Percentiles rank a stretch among this genome's conserved stretches.
Evolutionary conservation across 352 stramenopile genomes (phyloP).

Genomic region (Phytophthora lateralis): DNA sequence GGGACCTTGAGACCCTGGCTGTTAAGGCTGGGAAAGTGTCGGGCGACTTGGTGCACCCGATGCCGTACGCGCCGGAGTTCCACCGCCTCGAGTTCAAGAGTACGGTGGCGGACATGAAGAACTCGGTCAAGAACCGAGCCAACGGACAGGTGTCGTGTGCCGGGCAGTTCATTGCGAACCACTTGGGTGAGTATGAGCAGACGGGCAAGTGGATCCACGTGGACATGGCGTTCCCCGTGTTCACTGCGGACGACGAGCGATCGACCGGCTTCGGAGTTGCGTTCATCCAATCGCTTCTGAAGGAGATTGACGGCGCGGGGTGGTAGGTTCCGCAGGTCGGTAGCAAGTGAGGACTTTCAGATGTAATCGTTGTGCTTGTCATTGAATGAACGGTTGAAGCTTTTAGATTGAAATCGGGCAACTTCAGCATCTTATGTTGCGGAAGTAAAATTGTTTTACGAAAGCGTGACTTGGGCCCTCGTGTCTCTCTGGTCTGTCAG

Average conservation of each 20-base stretch:
- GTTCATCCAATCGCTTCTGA: constrained; percentile 79
- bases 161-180: constrained; percentile 95
- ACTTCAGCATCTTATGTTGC: no score
- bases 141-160: constrained; percentile 94
- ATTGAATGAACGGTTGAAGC: no score
- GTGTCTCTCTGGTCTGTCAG: no score
- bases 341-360: no score
- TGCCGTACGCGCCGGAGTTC: constrained; percentile 95
- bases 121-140: constrained; percentile 93
- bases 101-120: constrained; percentile 97
- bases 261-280: constrained; percentile 95
- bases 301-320: constrained; percentile 54
- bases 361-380: no score
- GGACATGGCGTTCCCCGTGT: constrained; percentile 94
- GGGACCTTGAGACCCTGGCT: constrained; percentile 84
- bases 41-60: constrained; percentile 92
- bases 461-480: no score
- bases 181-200: constrained; percentile 88
- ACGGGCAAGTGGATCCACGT: constrained; percentile 93
- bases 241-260: constrained; percentile 72
- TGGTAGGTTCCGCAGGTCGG: constrained; percentile 36
- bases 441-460: no score
- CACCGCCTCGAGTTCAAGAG: constrained; percentile 93
- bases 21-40: constrained; percentile 84
- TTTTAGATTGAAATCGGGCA: no score